Base-by-base conservation (phyloP, 2,329 filamentous ascomycete genomes). In the Remersonia thermophila region DNA sequence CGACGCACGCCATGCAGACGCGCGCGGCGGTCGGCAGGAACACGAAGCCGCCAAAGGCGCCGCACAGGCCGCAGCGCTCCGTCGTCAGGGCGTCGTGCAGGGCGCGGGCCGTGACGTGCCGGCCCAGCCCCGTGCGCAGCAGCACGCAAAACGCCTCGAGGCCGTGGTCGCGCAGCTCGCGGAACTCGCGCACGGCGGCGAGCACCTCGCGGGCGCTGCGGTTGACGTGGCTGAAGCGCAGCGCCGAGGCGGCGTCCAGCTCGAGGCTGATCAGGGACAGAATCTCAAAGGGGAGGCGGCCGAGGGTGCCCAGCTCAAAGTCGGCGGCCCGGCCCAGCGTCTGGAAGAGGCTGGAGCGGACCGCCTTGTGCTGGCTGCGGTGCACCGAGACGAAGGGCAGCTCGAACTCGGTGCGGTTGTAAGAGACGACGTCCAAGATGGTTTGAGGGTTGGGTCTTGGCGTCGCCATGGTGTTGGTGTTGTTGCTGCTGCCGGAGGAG, bases 211-310 rank as follows among this genome's bases (percentile, higher is more conserved):
- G 40, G 11, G 40, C 32, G 28, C 30, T 37, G 11, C 40, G 37
- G 37, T 33, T 42, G 37, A 36, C 37, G 13, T 42, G 40, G 37
- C 32, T 40, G 40, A 42, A 33, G 18, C 37, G 34, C 9, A 42
- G 10, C 15, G 37, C 37, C 8, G 40, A 35, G 14, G 18, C 16
- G 14, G 40, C 33, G 37, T 42, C 40, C 15, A 42, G 40, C 18
- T 33, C 36, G 31, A 37, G 40, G 40, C 31, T 32, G 31, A 42
- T 36, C 13, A 36, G 27, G 13, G 40, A 39, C 3, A 42, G 13
- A 8, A 42, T 32, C 18, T 42, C 40, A 18, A 42, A 37, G 30
- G 40, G 40, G 25, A 42, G 40, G 17, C 37, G 32, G 9, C 31
- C 18, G 5, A 42, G 34, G 12, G 4, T 7, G 25, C 40, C 40